Conservation (phyloP, 2,329 filamentous ascomycete species). For the Phyllosticta capitalensis region DNA sequence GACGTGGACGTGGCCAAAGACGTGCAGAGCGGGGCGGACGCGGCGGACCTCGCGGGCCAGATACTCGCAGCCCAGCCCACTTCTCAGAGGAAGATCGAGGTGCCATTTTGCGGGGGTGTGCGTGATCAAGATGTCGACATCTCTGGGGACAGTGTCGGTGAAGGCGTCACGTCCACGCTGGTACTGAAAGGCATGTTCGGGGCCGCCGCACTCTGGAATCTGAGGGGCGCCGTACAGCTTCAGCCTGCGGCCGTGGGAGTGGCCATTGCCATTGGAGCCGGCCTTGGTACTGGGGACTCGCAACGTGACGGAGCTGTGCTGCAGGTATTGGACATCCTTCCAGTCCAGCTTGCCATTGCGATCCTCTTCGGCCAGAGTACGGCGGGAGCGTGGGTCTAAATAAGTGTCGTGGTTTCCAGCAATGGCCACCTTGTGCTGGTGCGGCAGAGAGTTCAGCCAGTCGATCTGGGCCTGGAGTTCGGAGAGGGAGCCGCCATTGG, state of each 20-base stretch:
- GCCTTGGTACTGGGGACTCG: slow-evolving; percentile 37
- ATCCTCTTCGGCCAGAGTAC: slow-evolving; percentile 41
- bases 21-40: slow-evolving; percentile 59
- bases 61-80: slow-evolving; percentile 58
- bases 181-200: slow-evolving; percentile 72
- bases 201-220: slow-evolving; percentile 65
- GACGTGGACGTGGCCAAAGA: slow-evolving; percentile 80
- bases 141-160: slow-evolving; percentile 58
- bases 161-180: slow-evolving; percentile 56
- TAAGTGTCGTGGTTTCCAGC: slow-evolving; percentile 85
- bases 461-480: slow-evolving; percentile 77
- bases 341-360: slow-evolving; percentile 51
- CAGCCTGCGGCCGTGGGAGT: slow-evolving; percentile 39
- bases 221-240: slow-evolving; percentile 74
- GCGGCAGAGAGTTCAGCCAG: slow-evolving; percentile 67
- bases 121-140: slow-evolving; percentile 71
- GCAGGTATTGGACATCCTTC: slow-evolving; percentile 63
- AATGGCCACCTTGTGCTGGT: slow-evolving; percentile 71
- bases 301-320: slow-evolving; percentile 57
- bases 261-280: slow-evolving; percentile 24
- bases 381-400: slow-evolving; percentile 60
- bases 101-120: slow-evolving; percentile 72
- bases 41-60: slow-evolving; percentile 66
- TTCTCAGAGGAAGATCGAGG: slow-evolving; percentile 48
- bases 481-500: slow-evolving; percentile 57